Evolutionary conservation across 2,329 filamentous ascomycete species (phyloP).

Genomic region (Ascochyta lentis): DNA sequence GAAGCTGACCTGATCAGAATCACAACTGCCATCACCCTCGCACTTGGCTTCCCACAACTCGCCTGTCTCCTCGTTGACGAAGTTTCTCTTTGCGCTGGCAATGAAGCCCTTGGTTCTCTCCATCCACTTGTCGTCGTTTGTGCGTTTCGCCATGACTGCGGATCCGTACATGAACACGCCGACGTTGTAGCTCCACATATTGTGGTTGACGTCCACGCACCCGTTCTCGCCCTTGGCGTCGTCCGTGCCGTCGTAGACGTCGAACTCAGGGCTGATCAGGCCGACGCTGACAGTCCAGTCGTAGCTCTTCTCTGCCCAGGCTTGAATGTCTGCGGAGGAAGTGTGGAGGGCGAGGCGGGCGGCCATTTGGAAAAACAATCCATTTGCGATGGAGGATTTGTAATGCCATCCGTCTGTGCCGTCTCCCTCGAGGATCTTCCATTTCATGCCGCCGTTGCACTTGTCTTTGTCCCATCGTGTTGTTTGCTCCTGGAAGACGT

Average conservation of each 20-base stretch:
- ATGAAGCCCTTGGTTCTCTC: conserved; percentile 47
- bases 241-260: conserved; percentile 61
- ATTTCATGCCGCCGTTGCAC: conserved; percentile 71
- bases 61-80: conserved; percentile 28
- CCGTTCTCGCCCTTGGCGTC: conserved; percentile 53
- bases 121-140: conserved; percentile 27
- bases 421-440: conserved; percentile 80
- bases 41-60: conserved; percentile 65
- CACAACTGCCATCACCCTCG: conserved; percentile 63
- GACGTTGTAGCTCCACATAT: conserved; percentile 57
- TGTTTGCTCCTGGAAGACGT: conserved; percentile 74
- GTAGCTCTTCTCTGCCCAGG: conserved; percentile 71
- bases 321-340: conserved; percentile 56
- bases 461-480: conserved; percentile 69
- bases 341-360: conserved; percentile 73
- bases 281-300: conserved; percentile 58
- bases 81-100: conserved; percentile 29
- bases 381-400: conserved; percentile 81
- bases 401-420: conserved; percentile 71
- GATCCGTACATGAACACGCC: conserved; percentile 62
- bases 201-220: conserved; percentile 43
- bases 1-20: conserved; percentile 73
- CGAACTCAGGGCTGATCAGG: conserved; percentile 56
- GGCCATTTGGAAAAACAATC: conserved; percentile 79
- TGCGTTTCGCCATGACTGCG: conserved; percentile 37